Percentiles rank a stretch among this genome's conserved stretches.
Conservation (phyloP, 257 asterid genomes). For the Echium plantagineum region DNA sequence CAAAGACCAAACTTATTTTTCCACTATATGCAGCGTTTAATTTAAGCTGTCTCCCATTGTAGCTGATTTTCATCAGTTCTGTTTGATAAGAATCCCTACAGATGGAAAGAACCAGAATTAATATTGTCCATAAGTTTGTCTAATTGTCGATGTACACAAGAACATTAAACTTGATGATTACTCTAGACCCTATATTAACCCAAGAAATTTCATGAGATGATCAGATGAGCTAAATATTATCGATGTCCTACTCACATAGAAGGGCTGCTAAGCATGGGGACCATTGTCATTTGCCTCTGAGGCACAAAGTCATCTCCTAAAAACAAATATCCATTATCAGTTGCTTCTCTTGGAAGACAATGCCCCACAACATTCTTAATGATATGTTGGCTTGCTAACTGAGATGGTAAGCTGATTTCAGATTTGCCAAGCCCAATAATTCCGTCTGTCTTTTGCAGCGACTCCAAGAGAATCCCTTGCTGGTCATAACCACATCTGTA, state of each 20-base stretch:
- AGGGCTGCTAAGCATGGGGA: constrained; percentile 45
- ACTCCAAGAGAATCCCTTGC: constrained; percentile 56
- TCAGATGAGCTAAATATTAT: not conserved
- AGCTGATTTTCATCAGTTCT: constrained; percentile 38
- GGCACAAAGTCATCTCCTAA: constrained; percentile 69
- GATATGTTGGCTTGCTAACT: constrained; percentile 46
- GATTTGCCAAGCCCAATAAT: constrained; percentile 68
- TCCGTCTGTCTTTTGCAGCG: constrained; percentile 62
- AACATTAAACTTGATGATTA: not conserved
- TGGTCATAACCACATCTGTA: constrained; percentile 74
- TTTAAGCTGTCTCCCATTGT: constrained; percentile 39
- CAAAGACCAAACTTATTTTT: constrained; percentile 38
- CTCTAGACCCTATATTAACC: no score
- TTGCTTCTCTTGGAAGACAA: constrained; percentile 42
- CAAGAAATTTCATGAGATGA: not conserved
- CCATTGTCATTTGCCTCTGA: constrained; percentile 53
- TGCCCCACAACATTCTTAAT: constrained; percentile 57
- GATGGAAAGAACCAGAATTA: constrained; percentile 8
- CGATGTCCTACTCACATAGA: constrained; percentile 30
- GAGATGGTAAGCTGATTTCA: constrained; percentile 60
- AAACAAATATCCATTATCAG: constrained; percentile 59
- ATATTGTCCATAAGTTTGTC: not conserved
- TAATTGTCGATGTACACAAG: not conserved
- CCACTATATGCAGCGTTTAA: constrained; percentile 22
- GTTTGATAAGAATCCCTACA: constrained; percentile 52